A percentile compares a stretch with the other conserved stretches of the same genome.
phyloP scores from a whole-genome alignment of 2,329 filamentous ascomycete genomes.

The Beauveria scarabaeidicola region DNA sequence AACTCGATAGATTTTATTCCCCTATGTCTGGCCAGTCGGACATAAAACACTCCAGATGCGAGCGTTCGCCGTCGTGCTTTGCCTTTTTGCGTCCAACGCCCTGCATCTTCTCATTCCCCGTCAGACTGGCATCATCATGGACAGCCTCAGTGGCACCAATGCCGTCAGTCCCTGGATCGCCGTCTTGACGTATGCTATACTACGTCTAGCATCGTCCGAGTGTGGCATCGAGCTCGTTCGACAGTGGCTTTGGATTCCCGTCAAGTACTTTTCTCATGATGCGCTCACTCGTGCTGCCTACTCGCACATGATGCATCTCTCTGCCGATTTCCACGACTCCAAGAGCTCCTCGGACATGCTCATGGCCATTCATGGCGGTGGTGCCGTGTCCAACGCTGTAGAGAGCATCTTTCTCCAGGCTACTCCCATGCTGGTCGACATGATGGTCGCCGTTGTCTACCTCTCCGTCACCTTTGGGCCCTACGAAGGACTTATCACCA shows the following conservation, averaged over 20 bases:
- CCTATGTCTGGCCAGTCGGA: constrained; percentile 68
- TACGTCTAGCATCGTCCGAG: constrained; percentile 46
- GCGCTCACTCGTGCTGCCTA: constrained; percentile 47
- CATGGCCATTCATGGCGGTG: constrained; percentile 47
- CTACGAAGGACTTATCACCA: constrained; percentile 54
- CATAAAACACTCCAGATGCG: constrained; percentile 59
- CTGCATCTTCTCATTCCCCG: constrained; percentile 73
- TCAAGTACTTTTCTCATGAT: constrained; percentile 48
- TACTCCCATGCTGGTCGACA: constrained; percentile 52
- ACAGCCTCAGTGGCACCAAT: constrained; percentile 49
- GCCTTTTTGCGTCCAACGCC: constrained; percentile 60
- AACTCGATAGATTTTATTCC: constrained; percentile 56
- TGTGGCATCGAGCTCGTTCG: constrained; percentile 46
- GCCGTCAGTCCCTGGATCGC: constrained; percentile 43
- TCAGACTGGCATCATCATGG: constrained; percentile 71
- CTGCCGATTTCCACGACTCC: constrained; percentile 53
- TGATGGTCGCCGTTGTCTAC: constrained; percentile 51
- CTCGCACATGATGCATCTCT: constrained; percentile 51
- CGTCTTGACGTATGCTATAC: constrained; percentile 40
- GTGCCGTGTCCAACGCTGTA: constrained; percentile 45
- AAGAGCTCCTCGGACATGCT: constrained; percentile 52
- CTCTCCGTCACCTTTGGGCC: constrained; percentile 50
- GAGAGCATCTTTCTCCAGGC: constrained; percentile 51
- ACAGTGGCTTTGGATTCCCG: constrained; percentile 49
- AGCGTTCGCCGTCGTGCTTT: constrained; percentile 56